Base-by-base conservation (phyloP, 139 green algal genomes). In the Closterium sp. region DNA sequence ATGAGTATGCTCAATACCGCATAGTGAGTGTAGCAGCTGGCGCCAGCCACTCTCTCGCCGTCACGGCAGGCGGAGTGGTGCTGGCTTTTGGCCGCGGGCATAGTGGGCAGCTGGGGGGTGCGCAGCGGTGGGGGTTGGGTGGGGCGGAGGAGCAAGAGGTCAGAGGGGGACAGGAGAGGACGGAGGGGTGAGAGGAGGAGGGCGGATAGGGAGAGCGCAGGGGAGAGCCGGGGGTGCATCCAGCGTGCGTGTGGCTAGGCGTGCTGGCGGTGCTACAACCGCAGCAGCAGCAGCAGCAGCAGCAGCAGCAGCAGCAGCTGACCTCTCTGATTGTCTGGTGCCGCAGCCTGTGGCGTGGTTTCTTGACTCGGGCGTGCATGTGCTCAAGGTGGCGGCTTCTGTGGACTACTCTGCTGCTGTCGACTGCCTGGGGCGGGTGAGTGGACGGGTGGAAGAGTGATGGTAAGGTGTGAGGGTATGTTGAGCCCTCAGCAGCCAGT, bases 1-100 rank as follows among this genome's bases (percentile, higher is more conserved):
- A 76, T 0, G 16, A 16, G 16, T 76, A 76, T 19, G 55, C 16
- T 7, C 55, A 76, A 19, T 76, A 76, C 55, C 98, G 33, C 98
- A 96, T 6, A 96, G 99, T 69, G 96, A 97, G 3, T 95, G 97
- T 35, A 96, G 98, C 38, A 98, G 98, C 23, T 95, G 98, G 94
- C 97, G 96, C 25, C 95, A 97, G 91, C 95, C 96, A 90, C 93
- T 99, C 90, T 97, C 97, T 31, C 97, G 99, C 94, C 99, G 99
- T 95, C 98, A 96, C 89, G 99, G 96, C 55, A 28, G 55, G 16
- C 4, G 55, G 55, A 16, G 55, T 76, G 55, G 55, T 76, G 55
- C 55, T 76, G 55, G 55, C 55, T 16, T 76, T 76, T 76, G 55
- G 55, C 12, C 9, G 55, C 9, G 55, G 55, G 55, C 55, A 76